Evolutionary conservation across 2,329 filamentous ascomycete genomes (phyloP).

Genomic region (Pseudogymnoascus destructans): DNA sequence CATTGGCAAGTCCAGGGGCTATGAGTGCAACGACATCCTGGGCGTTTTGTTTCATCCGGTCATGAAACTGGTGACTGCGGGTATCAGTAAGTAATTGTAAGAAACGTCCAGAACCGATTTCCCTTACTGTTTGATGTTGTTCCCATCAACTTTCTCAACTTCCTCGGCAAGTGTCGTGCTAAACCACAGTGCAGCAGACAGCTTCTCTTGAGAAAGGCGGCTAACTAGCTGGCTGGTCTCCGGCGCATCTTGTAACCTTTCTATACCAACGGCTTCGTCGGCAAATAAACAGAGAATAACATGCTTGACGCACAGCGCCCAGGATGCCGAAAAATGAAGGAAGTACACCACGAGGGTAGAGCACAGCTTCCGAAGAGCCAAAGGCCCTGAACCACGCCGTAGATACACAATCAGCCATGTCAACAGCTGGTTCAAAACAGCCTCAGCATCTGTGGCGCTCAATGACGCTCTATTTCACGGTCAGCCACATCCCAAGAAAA

Average conservation of each 20-base stretch:
- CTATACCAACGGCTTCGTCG: conserved; percentile 35
- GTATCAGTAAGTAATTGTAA: conserved; percentile 9
- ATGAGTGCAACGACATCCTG: conserved; percentile 38
- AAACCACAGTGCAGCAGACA: conserved; percentile 53
- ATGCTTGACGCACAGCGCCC: conserved; percentile 52
- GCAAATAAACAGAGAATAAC: conserved; percentile 45
- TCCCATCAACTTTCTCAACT: conserved; percentile 52
- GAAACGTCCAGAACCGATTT: neutral
- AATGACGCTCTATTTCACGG: conserved; percentile 28
- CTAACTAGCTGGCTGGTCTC: conserved; percentile 33
- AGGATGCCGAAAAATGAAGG: conserved; percentile 53
- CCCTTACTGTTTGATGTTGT: conserved; percentile 41
- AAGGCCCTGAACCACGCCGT: conserved; percentile 36
- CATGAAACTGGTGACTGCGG: conserved; percentile 33
- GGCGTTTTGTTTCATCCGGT: conserved; percentile 38
- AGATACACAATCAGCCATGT: conserved; percentile 48
- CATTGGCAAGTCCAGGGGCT: conserved; percentile 28
- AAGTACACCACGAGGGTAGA: conserved; percentile 68
- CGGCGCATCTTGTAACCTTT: conserved; percentile 33
- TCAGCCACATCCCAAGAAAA: neutral
- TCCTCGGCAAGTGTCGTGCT: conserved; percentile 51
- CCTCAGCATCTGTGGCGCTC: conserved; percentile 40
- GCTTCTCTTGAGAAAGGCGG: conserved; percentile 35
- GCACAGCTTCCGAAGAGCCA: conserved; percentile 62
- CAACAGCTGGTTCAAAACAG: conserved; percentile 47